Evolutionary conservation across 306 rosid genomes (phyloP), one percentile per base, ranked within the genome.

Genomic region (Psophocarpus tetragonolobus): DNA sequence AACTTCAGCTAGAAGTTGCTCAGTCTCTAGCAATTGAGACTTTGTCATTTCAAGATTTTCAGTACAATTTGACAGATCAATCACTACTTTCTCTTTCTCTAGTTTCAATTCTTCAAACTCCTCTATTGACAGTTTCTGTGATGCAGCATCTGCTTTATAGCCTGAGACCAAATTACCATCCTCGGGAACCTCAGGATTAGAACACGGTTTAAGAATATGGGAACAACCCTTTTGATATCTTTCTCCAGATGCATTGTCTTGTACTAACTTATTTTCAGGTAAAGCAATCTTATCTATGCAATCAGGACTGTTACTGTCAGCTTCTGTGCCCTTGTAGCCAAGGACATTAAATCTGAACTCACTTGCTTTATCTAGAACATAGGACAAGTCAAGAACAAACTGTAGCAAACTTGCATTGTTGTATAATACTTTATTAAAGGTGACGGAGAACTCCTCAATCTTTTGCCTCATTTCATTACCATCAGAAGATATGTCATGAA

Each of bases 241-340:
- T 79, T 82, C 90, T 64, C 88, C 82, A 0, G 91, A 78, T 81
- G 88, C 81, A 82, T 78, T 88, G 66, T 87, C 89, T 79, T 77
- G 91, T 58, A 80, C 81, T 57, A 82, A 81, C 87, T 88, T 95
- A 61, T 92, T 90, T 84, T 95, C 97, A 4, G 97, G 97, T 81
- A 96, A 81, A 41, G 90, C 99, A 73, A 96, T 89, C 88, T 96
- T 96, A 87, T 96, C 99, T 64, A 96, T 96, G 84, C 98, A 96
- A 86, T 95, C 97, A 36, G 97, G 94, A 86, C 96, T 88, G 77
- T 38, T 89, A 24, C 83, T 68, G 85, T 91, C 99, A 4, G 84
- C 85, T 82, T 86, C 94, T 57, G 81, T 58, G 73, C 85, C 87
- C 84, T 87, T 90, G 88, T 88, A 91, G 23, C 91, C 92, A 71